These are phyloP conservation scores for Mrakia gelida DNA, from an alignment of 768 basidiomycete species.

Conservation along the genomic window DNA sequence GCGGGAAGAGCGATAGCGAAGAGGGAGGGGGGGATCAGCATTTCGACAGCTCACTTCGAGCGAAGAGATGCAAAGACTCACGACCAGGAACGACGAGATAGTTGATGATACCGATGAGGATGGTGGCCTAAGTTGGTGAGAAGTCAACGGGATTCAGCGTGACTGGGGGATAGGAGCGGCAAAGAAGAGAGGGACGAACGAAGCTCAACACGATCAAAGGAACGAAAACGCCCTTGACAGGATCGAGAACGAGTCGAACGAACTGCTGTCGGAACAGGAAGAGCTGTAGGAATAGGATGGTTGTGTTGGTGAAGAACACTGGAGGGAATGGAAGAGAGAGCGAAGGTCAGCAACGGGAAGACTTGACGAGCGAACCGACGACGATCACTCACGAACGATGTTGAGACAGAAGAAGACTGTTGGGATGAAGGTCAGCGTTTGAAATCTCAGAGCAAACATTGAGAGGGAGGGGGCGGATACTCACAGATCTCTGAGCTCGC, in stretches of 20 bases:
- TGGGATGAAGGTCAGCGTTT: no score
- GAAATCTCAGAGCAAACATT: no score
- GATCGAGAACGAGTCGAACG: neutral
- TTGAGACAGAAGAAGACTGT: conserved; percentile 7
- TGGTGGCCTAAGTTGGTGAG: no score
- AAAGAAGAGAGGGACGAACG: neutral
- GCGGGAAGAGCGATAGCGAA: no score
- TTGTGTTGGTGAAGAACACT: conserved; percentile 17
- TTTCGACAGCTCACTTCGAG: no score
- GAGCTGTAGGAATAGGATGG: conserved; percentile 4
- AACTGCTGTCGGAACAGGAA: conserved; percentile 11
- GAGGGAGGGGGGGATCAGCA: no score
- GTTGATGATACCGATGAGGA: conserved; percentile 10
- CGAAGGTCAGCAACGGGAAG: neutral
- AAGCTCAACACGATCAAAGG: neutral
- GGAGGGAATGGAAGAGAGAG: neutral
- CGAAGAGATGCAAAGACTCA: no score
- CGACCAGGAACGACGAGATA: conserved; percentile 8
- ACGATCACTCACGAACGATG: conserved; percentile 10
- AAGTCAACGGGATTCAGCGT: no score
- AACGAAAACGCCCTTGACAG: conserved; percentile 11
- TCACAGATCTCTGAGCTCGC: neutral
- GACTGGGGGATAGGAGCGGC: no score
- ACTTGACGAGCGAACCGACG: neutral
- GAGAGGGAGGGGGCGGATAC: no score